Evolutionary conservation across 495 filamentous ascomycete species (phyloP), one percentile per base, ranked within the genome.

Genomic region (Podospora sp.): DNA sequence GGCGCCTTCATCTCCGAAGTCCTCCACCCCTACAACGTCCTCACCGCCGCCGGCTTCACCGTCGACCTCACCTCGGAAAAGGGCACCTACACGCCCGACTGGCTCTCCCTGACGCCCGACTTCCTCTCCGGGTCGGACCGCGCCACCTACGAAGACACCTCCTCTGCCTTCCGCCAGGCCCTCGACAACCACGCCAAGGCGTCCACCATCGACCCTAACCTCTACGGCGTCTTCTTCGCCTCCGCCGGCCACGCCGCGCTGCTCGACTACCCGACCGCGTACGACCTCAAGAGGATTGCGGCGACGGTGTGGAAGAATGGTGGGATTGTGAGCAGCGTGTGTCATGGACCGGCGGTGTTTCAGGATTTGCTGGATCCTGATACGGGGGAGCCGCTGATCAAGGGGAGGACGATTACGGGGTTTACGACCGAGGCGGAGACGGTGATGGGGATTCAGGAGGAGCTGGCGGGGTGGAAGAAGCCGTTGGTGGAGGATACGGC

Each of bases 51-150:
- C 6, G 81, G 81, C 46, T 84, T 84, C 71, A 76, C 80, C 51
- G 82, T 85, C 58, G 81, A 84, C 68, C 73, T 84, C 20, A 75
- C 77, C 52, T 83, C 82, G n/a, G 81, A 82, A 64, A 84, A 75
- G 1, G 83, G 82, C n/a, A 75, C 68, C 8, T 84, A 82, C 63
- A 70, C 68, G 18, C 72, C 82, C 0, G 82, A 85, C 70, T 83
- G 79, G 79, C 77, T 84, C 1, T 80, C 77, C 18, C 70, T 75
- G 59, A 74, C 78, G 29, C 69, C 76, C n/a, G 81, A 83, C 62
- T 84, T 72, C 61, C 76, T 83, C 1, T 67, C 70, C 18, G 80
- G 72, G 36, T 69, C 72, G 9, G 82, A 83, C 65, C 69, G 66
- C 6, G 71, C 65, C 5, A 71, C 73, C 50, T 83, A 77, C 79